Evolutionary conservation across 139 green algal genomes (phyloP), one percentile per base, ranked within the genome.

Genomic region (Coccomyxa sp.): DNA sequence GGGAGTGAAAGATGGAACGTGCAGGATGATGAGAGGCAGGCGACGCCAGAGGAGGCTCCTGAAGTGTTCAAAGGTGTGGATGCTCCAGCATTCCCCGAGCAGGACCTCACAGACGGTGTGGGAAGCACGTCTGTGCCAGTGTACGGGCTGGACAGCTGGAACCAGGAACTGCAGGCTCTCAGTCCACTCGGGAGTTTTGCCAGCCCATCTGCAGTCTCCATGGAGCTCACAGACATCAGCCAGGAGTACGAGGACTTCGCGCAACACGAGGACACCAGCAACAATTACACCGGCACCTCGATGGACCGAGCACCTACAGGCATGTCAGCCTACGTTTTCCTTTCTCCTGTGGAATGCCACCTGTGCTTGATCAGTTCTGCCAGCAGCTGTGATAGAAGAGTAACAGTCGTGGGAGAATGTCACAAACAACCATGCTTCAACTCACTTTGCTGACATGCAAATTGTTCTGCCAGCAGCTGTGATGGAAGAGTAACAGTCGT

Each of bases 131-230:
- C 57, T 71, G 79, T 58, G 79, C 58, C 25, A 57, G 58, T 75
- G 58, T 75, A 16, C 38, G 57, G 25, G 57, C 79, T n/a, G 79
- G 58, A 58, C 79, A 82, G 79, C 57, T 75, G 25, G 57, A 82
- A 27, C 16, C 67, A 16, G 23, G 14, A n/a, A 67, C 78, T 68
- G 51, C 18, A 71, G 38, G 38, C 38, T 51, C 38, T 51, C 38
- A 51, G 38, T 51, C 38, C 38, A 7, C 38, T 51, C 7, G 38
- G 38, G 7, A 51, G 38, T 51, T 51, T 31, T 76, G 60, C 80
- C 16, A 71, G 63, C 63, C 63, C 63, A 21, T 28, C 63, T 71
- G 63, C 63, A 71, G 63, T 71, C 18, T 71, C 63, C 63, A 71
- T 71, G 63, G 63, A 71, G 63, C 63, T 71, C 18, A 71, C 63